These are phyloP conservation scores for Naegleria lovaniensis DNA, from an alignment of 208 protist species.

Conservation along the genomic window DNA sequence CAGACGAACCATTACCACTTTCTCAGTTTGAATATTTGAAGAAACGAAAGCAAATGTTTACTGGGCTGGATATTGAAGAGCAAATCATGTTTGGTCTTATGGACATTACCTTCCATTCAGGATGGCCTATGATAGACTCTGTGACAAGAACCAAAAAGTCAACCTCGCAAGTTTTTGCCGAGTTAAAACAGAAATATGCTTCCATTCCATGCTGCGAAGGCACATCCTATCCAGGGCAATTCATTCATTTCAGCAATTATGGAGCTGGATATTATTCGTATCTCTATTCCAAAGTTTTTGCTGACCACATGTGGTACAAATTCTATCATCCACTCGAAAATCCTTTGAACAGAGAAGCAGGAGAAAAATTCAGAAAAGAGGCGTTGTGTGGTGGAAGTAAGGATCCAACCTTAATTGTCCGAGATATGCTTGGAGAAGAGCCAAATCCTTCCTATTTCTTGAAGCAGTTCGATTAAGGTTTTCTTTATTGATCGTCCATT, in stretches of 20 bases:
- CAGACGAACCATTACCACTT: slow-evolving; percentile 71
- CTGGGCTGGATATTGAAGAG: slow-evolving; percentile 70
- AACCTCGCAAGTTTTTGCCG: slow-evolving; percentile 61
- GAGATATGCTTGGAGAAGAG: slow-evolving; percentile 68
- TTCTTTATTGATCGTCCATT: background rate
- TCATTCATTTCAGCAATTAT: slow-evolving; percentile 75
- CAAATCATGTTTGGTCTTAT: slow-evolving; percentile 72
- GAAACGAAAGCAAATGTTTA: slow-evolving; percentile 70
- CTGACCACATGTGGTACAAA: slow-evolving; percentile 63
- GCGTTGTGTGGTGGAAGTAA: slow-evolving; percentile 77
- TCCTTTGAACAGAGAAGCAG: slow-evolving; percentile 70
- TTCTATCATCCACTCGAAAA: slow-evolving; percentile 67
- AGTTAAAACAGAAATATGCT: slow-evolving; percentile 64
- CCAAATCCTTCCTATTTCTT: slow-evolving; percentile 43
- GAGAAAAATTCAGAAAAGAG: slow-evolving; percentile 64
- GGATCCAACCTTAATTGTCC: slow-evolving; percentile 62
- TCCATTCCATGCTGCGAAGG: slow-evolving; percentile 15
- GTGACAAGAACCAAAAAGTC: slow-evolving; percentile 61
- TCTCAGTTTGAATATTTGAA: slow-evolving; percentile 76
- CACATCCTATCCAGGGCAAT: slow-evolving; percentile 59
- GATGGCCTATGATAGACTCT: slow-evolving; percentile 68
- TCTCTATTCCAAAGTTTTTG: slow-evolving; percentile 65
- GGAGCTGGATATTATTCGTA: slow-evolving; percentile 82
- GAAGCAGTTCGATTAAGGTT: background rate
- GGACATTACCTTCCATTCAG: slow-evolving; percentile 73